Conservation (phyloP, 1,284 basidiomycete species). For the Fomes fomentarius region DNA sequence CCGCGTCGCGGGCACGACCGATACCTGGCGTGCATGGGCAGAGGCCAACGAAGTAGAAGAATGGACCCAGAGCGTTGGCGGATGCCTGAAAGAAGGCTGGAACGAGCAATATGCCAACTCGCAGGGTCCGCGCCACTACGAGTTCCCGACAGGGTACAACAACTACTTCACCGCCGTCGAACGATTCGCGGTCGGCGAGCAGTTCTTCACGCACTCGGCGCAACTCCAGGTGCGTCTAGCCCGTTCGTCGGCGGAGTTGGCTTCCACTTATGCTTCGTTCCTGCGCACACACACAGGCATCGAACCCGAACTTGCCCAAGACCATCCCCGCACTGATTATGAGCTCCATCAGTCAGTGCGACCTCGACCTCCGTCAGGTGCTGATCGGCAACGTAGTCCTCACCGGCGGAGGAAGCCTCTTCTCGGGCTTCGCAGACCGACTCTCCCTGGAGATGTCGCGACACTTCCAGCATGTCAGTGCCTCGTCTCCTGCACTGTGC, state of each 20-base stretch:
- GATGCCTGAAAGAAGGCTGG: constrained; percentile 86
- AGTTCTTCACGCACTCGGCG: constrained; percentile 80
- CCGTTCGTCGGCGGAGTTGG: not conserved
- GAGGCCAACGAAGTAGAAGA: constrained; percentile 88
- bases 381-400: constrained; percentile 94
- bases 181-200: constrained; percentile 86
- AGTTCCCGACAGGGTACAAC: constrained; percentile 96
- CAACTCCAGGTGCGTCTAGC: constrained; percentile 66
- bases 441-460: constrained; percentile 80
- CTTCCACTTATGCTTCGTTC: not conserved
- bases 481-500: not conserved
- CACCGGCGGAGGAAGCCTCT: constrained; percentile 89
- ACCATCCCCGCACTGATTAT: constrained; percentile 80
- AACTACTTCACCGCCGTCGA: constrained; percentile 79
- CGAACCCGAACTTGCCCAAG: constrained; percentile 72
- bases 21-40: constrained; percentile 84
- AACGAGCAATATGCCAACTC: constrained; percentile 78
- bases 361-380: constrained; percentile 89
- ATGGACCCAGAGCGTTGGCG: constrained; percentile 90
- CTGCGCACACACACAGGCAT: constrained; percentile 42
- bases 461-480: constrained; percentile 79
- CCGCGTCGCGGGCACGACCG: constrained; percentile 72
- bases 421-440: constrained; percentile 87
- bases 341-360: constrained; percentile 83
- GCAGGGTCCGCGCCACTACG: constrained; percentile 73